A percentile compares a stretch with the other conserved stretches of the same genome.
Conservation (phyloP, 1,139 yeast genomes). For the Kodamaea sp. region DNA sequence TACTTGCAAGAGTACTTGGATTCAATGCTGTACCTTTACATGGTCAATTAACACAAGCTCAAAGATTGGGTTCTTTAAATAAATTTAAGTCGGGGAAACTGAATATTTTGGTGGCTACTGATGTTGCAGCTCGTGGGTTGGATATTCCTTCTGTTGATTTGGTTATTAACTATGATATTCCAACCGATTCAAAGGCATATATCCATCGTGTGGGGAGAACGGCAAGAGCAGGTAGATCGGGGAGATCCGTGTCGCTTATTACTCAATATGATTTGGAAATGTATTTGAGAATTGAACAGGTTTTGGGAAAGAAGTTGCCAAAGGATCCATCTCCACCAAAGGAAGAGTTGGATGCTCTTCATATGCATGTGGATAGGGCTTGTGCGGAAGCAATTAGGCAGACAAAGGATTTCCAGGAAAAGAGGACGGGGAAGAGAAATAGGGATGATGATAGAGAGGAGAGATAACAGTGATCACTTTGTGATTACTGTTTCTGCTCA, state of each 20-base stretch:
- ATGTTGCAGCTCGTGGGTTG: conserved; percentile 96
- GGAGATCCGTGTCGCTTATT: conserved; percentile 85
- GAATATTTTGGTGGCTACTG: conserved; percentile 87
- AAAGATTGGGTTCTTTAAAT: conserved; percentile 88
- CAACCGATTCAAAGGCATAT: conserved; percentile 97
- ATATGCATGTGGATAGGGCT: conserved; percentile 88
- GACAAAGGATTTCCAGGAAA: conserved; percentile 68
- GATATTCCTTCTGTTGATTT: conserved; percentile 95
- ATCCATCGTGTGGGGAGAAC: conserved; percentile 98
- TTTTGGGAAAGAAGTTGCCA: conserved; percentile 73
- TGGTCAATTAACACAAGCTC: conserved; percentile 90
- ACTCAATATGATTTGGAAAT: conserved; percentile 93
- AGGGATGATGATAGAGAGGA: conserved; percentile 23
- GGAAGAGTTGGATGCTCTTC: conserved; percentile 72
- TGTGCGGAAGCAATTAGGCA: conserved; percentile 85
- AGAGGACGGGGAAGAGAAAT: conserved; percentile 22
- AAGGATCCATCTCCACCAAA: conserved; percentile 75
- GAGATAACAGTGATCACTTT: conserved; percentile 17
- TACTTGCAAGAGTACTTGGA: conserved; percentile 75
- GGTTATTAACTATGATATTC: conserved; percentile 91
- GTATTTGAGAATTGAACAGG: conserved; percentile 83
- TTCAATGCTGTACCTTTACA: conserved; percentile 91
- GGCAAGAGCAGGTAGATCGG: conserved; percentile 96
- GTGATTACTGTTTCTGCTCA: too few relatives aligned
- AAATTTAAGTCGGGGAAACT: conserved; percentile 85